phyloP scores from a whole-genome alignment of 106 monocot species.

The Agapanthus africanus region DNA sequence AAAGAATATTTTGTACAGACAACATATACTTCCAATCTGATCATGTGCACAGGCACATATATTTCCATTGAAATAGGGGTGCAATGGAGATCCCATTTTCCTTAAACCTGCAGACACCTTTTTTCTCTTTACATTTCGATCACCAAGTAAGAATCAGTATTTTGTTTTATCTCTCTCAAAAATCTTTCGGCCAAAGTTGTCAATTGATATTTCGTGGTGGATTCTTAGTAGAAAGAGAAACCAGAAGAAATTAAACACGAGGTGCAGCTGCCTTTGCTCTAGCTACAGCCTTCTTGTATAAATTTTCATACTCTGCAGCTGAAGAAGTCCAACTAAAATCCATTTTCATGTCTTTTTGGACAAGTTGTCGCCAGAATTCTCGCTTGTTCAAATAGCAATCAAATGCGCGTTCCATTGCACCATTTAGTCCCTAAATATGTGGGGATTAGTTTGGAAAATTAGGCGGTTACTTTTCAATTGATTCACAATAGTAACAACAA shows the following conservation, averaged over 20 bases:
- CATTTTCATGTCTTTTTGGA: conserved; percentile 62
- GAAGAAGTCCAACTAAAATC: conserved; percentile 92
- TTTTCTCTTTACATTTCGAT: too few species aligned
- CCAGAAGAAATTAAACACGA: neutral
- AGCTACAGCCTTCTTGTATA: conserved; percentile 59
- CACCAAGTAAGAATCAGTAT: too few species aligned
- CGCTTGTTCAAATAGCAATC: conserved; percentile 45
- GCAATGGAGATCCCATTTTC: too few species aligned
- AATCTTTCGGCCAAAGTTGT: too few species aligned
- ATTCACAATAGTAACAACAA: neutral
- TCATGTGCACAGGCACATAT: too few species aligned
- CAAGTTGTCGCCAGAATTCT: conserved; percentile 53
- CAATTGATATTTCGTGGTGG: neutral
- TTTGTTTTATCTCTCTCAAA: too few species aligned
- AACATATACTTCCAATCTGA: too few species aligned
- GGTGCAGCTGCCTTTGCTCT: conserved; percentile 44
- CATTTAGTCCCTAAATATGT: conserved; percentile 42
- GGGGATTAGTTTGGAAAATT: neutral
- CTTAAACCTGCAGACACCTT: too few species aligned
- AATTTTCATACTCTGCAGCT: conserved; percentile 68
- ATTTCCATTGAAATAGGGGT: too few species aligned
- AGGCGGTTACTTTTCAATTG: neutral
- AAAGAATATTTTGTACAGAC: too few species aligned
- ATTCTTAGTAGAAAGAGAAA: neutral
- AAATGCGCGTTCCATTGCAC: conserved; percentile 71